These are phyloP conservation scores for Aspergillus brunneoviolaceus DNA, from an alignment of 2,329 filamentous ascomycete genomes.

Conservation along the genomic window DNA sequence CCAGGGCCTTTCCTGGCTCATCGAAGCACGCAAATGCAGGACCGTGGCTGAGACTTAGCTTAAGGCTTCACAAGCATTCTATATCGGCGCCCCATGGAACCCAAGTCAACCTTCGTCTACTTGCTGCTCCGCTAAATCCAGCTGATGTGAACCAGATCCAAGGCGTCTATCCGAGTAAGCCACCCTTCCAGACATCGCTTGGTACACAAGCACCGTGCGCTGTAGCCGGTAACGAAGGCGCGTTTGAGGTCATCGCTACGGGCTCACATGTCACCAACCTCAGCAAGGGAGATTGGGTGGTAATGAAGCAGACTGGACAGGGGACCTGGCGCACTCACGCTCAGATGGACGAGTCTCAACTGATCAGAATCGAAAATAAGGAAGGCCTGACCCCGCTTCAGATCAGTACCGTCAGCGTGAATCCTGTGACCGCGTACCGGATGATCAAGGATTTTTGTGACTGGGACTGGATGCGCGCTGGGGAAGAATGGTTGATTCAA, in stretches of 20 bases:
- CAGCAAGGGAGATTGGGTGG: slow-evolving; percentile 84
- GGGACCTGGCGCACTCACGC: slow-evolving; percentile 96
- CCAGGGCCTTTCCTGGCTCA: neutral
- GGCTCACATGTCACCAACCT: slow-evolving; percentile 64
- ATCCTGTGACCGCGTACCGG: slow-evolving; percentile 90
- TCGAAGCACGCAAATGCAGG: neutral
- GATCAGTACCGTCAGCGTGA: slow-evolving; percentile 84
- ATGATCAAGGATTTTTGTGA: slow-evolving; percentile 79
- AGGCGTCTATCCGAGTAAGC: slow-evolving; percentile 88
- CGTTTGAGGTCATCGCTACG: slow-evolving; percentile 79
- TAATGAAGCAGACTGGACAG: slow-evolving; percentile 77
- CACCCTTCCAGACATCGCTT: slow-evolving; percentile 71
- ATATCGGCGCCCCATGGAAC: slow-evolving; percentile 56
- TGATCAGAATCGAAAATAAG: slow-evolving; percentile 70
- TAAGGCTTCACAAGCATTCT: slow-evolving; percentile 49
- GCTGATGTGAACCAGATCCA: slow-evolving; percentile 98
- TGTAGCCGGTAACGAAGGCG: slow-evolving; percentile 71
- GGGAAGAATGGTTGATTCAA: slow-evolving; percentile 94
- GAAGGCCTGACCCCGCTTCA: slow-evolving; percentile 71
- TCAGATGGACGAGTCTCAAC: slow-evolving; percentile 58
- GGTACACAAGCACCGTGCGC: slow-evolving; percentile 75
- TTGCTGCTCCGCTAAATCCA: slow-evolving; percentile 91
- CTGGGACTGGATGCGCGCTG: slow-evolving; percentile 51
- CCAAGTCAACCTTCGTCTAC: slow-evolving; percentile 76
- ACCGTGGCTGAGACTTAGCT: neutral